A percentile compares a stretch with the other conserved stretches of the same genome.
phyloP scores from a whole-genome alignment of 495 filamentous ascomycete genomes.

The Aspergillus taichungensis region DNA sequence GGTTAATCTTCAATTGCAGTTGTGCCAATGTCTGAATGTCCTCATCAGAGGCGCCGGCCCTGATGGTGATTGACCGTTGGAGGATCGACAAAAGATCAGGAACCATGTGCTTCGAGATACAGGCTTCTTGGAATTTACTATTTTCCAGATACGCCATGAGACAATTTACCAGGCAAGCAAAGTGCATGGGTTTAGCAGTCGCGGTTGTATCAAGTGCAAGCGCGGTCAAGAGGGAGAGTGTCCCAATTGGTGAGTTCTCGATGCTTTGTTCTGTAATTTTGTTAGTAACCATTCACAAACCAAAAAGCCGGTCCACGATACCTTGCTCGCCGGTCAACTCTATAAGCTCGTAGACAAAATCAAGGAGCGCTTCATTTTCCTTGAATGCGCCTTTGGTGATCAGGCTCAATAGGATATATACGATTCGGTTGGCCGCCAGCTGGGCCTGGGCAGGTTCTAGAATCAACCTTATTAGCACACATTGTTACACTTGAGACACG shows the following conservation, averaged over 20 bases:
- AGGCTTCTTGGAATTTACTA: conserved; percentile 32
- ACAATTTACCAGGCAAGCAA: conserved; percentile 24
- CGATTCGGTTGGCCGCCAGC: conserved; percentile 49
- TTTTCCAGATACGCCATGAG: conserved; percentile 29
- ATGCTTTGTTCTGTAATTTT: conserved; percentile 24
- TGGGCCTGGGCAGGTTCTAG: conserved; percentile 49
- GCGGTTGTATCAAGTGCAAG: conserved; percentile 19
- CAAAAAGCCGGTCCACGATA: conserved; percentile 5
- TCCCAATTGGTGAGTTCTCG: conserved; percentile 32
- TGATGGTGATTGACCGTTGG: conserved; percentile 20
- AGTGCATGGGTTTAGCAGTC: conserved; percentile 23
- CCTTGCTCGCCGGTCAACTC: conserved; percentile 36
- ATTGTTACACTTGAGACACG: background rate
- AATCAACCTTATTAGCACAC: conserved; percentile 10
- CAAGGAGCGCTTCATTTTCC: conserved; percentile 25
- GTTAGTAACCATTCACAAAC: background rate
- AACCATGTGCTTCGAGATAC: conserved; percentile 27
- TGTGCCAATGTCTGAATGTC: conserved; percentile 44
- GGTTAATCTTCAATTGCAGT: conserved; percentile 46
- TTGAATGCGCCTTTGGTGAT: conserved; percentile 25
- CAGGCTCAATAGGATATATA: conserved; percentile 32
- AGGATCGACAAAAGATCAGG: conserved; percentile 25
- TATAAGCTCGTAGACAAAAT: conserved; percentile 32
- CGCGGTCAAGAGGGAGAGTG: conserved; percentile 27
- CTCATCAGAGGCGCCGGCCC: conserved; percentile 28